Base-by-base conservation (phyloP, 2,329 filamentous ascomycete genomes). In the Colletotrichum trifolii region DNA sequence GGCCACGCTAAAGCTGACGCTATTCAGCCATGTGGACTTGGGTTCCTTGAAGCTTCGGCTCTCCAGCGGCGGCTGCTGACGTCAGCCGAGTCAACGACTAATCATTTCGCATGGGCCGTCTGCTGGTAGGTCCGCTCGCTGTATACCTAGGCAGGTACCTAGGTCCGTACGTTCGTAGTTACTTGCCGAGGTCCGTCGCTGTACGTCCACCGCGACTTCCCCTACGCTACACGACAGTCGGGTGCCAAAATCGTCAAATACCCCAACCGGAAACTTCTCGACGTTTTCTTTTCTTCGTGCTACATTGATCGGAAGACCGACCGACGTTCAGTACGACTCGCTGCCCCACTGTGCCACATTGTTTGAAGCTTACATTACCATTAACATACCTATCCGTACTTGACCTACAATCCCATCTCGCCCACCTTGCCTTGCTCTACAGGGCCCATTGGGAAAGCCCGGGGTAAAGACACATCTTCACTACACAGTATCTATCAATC, bases 81-180 rank as follows among this genome's bases (percentile, higher is more conserved):
- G 34, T 66, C 54, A 66, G 58, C 63, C 56, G 6, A 7, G 2
- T 2, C 17, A 34, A 56, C 52, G 48, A 66, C 52, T 66, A 57
- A 66, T 66, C 58, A 49, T n/a, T 42, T 52, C 15, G 42, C 39
- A 36, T 13, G 33, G 12, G 40, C 50, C 50, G 50, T 50, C 25
- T 25, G 25, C 25, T 25, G 25, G 25, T 25, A 25, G 25, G 25
- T 25, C 25, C 25, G 25, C 25, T 25, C 25, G 25, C 25, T 25
- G 25, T 25, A 25, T 25, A 4, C 25, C 4, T 25, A 25, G 17
- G 17, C 17, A 17, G 17, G 17, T 17, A 17, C 63, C 63, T 58
- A 65, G 63, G 63, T 62, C 38, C 58, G 59, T 56, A 25, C 25
- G 4, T 25, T 4, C 25, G 25, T 25, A 25, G 25, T 5, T 25